Percentiles rank a stretch among this genome's conserved stretches.
These are phyloP conservation scores for Gnetum montanum DNA, from an alignment of 75 land plant species.

Conservation along the genomic window DNA sequence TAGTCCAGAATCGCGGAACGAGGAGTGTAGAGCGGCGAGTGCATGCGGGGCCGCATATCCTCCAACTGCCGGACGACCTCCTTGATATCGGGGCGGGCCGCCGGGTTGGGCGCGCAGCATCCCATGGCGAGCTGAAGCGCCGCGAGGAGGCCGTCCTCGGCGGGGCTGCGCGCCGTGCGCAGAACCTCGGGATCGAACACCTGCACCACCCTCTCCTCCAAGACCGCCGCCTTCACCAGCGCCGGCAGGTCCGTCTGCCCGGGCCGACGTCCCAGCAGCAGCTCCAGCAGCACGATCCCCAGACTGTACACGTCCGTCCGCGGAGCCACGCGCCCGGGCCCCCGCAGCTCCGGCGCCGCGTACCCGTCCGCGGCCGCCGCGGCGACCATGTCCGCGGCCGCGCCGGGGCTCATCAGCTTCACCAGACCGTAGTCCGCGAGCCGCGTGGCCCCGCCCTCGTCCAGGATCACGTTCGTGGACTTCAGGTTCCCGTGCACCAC, in stretches of 20 bases:
- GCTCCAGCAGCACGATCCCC: constrained; percentile 71
- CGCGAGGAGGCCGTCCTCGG: constrained; percentile 76
- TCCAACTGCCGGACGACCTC: constrained; percentile 84
- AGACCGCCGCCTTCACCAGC: constrained; percentile 68
- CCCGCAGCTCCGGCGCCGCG: constrained; percentile 77
- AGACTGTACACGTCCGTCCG: constrained; percentile 74
- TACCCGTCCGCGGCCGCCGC: constrained; percentile 61
- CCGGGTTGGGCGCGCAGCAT: constrained; percentile 74
- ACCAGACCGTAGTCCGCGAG: constrained; percentile 65
- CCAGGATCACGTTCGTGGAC: constrained; percentile 68
- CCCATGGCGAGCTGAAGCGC: constrained; percentile 91
- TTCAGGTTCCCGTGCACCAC: constrained; percentile 64
- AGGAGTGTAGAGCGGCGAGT: constrained; percentile 75
- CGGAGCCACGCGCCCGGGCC: constrained; percentile 64
- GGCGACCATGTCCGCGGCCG: constrained; percentile 61
- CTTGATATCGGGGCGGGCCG: constrained; percentile 67
- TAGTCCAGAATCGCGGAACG: not conserved
- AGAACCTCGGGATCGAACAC: constrained; percentile 68
- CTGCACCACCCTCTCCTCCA: constrained; percentile 75
- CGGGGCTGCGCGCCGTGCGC: constrained; percentile 53
- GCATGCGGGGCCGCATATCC: constrained; percentile 69
- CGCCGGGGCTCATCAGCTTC: constrained; percentile 52
- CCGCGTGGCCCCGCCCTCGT: constrained; percentile 51
- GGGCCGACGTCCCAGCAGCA: constrained; percentile 63
- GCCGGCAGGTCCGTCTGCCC: constrained; percentile 68